A percentile compares a stretch with the other conserved stretches of the same genome.
Conservation (phyloP, 1,284 basidiomycete species). For the Laetiporus sulphureus region DNA sequence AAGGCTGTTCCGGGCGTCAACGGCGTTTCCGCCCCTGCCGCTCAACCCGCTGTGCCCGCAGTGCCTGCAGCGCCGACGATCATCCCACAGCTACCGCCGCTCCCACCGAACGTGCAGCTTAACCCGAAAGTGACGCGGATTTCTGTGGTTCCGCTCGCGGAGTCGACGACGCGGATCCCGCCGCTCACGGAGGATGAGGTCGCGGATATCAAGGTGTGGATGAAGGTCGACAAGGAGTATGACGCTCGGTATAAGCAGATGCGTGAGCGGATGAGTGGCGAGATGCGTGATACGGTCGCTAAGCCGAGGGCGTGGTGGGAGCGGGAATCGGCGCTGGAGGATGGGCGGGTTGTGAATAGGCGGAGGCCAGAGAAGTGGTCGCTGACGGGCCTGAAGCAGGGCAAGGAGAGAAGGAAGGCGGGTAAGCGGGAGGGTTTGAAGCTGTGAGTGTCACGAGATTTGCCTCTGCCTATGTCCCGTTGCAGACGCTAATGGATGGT, state of each 20-base stretch:
- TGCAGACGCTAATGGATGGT: no score
- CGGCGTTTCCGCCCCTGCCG: background rate
- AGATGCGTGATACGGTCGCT: conserved; percentile 29
- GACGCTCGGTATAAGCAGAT: conserved; percentile 36
- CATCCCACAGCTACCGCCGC: conserved; percentile 21
- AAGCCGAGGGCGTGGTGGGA: conserved; percentile 43
- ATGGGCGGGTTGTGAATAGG: conserved; percentile 8
- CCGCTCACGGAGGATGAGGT: conserved; percentile 43
- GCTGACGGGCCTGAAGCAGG: conserved; percentile 22
- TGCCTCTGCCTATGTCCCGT: no score
- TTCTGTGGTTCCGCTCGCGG: conserved; percentile 52
- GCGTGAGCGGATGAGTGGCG: conserved; percentile 37
- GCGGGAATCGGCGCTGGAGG: conserved; percentile 33
- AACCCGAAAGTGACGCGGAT: conserved; percentile 61
- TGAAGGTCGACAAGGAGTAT: conserved; percentile 45
- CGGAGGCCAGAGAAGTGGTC: conserved; percentile 42
- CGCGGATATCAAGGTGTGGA: conserved; percentile 41
- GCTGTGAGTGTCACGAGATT: conserved; percentile 41
- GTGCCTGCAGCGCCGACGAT: conserved; percentile 13
- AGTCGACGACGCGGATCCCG: conserved; percentile 48
- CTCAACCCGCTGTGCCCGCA: conserved; percentile 6
- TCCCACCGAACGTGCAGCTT: conserved; percentile 30
- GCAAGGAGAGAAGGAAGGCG: conserved; percentile 44
- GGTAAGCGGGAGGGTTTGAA: conserved; percentile 64
- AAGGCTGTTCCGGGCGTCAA: background rate